A percentile compares a stretch with the other conserved stretches of the same genome.
Conservation (phyloP, 352 stramenopile genomes). For the Phytophthora tubulina region DNA sequence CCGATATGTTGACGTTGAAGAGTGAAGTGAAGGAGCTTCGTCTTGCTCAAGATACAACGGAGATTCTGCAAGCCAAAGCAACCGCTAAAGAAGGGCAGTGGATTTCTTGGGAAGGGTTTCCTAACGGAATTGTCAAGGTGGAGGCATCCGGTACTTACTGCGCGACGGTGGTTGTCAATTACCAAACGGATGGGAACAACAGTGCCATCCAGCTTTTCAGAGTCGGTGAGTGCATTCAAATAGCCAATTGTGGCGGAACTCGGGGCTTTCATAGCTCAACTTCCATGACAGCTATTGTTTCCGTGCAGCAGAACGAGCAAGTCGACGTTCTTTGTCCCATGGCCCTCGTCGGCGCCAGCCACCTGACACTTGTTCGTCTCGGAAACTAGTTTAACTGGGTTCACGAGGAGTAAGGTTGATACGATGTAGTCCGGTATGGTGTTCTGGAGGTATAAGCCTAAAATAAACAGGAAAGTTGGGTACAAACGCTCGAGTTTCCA, state of each 20-base stretch:
- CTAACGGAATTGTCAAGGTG: neutral
- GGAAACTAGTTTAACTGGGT: neutral
- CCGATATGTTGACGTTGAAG: too few relatives aligned
- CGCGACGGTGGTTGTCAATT: constrained; percentile 19
- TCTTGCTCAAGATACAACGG: too few relatives aligned
- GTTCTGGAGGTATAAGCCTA: too few relatives aligned
- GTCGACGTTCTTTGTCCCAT: neutral
- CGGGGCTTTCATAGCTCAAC: constrained; percentile 5
- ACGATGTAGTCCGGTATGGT: too few relatives aligned
- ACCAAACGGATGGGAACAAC: neutral
- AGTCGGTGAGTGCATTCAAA: constrained; percentile 19
- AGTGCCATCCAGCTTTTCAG: constrained; percentile 15
- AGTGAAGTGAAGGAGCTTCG: too few relatives aligned
- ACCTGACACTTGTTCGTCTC: constrained; percentile 14
- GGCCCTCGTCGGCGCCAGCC: neutral
- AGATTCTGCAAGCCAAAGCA: too few relatives aligned
- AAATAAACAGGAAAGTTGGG: too few relatives aligned
- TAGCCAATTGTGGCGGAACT: constrained; percentile 1
- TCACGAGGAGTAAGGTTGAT: too few relatives aligned
- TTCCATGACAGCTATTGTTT: neutral
- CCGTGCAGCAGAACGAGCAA: neutral
- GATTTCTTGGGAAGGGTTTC: neutral
- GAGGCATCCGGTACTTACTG: constrained; percentile 5
- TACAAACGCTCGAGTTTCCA: too few relatives aligned
- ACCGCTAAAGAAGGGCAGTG: too few relatives aligned